These are phyloP conservation scores for Epichloe festucae DNA, from an alignment of 2,329 filamentous ascomycete genomes.

Conservation along the genomic window DNA sequence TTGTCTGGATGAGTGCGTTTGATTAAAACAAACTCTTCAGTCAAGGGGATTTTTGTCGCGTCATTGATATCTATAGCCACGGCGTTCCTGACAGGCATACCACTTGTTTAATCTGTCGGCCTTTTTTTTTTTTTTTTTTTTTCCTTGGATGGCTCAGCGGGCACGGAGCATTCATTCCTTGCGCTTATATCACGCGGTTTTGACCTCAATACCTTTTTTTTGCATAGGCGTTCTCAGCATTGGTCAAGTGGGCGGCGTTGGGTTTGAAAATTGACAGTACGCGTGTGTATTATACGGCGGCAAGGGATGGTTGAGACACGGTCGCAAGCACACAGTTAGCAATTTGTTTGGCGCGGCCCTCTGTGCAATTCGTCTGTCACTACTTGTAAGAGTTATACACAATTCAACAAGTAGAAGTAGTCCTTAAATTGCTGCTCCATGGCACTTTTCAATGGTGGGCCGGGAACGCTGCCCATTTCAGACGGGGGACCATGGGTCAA, in stretches of 20 bases:
- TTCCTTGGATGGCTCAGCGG: not conserved
- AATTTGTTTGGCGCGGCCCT: no score
- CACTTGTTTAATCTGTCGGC: no score
- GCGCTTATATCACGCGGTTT: not conserved
- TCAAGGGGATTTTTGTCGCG: not conserved
- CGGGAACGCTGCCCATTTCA: no score
- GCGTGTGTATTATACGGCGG: not conserved
- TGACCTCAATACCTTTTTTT: not conserved
- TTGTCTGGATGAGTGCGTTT: conserved; percentile 37
- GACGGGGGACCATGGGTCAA: no score
- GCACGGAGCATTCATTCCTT: not conserved
- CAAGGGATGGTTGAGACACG: not conserved
- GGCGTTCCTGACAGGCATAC: not conserved
- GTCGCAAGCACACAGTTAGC: no score
- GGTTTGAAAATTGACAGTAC: not conserved
- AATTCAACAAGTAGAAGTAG: no score
- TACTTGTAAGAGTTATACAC: no score
- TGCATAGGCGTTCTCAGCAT: not conserved
- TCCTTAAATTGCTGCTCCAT: no score
- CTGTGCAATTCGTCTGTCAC: no score
- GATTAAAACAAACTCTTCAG: conserved; percentile 10
- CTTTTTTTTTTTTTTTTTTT: not conserved
- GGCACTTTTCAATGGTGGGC: no score
- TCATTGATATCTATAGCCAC: not conserved
- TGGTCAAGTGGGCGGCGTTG: not conserved